Base-by-base conservation (phyloP, 1,139 yeast species). In the Schizosaccharomyces versatilis region DNA sequence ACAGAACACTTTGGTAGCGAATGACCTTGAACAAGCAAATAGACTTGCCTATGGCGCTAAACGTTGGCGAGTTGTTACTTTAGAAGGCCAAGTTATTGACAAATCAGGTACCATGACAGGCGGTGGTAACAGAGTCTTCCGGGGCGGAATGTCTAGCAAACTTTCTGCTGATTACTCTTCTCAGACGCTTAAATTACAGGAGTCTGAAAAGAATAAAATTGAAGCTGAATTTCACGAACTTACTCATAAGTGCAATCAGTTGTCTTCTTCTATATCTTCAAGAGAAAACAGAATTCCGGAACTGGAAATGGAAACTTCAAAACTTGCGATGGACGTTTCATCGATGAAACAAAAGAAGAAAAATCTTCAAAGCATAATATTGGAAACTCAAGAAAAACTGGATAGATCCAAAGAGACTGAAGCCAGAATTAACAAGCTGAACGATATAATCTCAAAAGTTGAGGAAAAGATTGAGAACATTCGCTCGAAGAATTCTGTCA, bases 51-150 rank as follows among this genome's bases (percentile, higher is more conserved):
- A 82, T 69, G 95, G 96, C 1, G 70, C 73, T 2, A 77, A 73
- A 59, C 71, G 95, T 59, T 84, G 79, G 74, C 76, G 94, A 63
- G 97, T 88, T 10, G 98, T 93, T 0, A 85, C 98, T 0, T 68
- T 86, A 14, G 95, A 84, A 67, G 99, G 99, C 38, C 83, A 85
- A 62, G 72, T 90, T 40, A 90, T 93, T 57, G 97, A 88, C 64
- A 79, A 82, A n/a, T 83, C 95, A 1, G 99, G 99, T 67, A 84
- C 97, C 1, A 81, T 93, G 82, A 80, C 94, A 54, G 99, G 99
- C 63, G 99, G 99, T 68, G 97, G 97, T 55, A 77, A 75, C 53
- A 71, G 74, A 52, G 78, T 76, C 14, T 73, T 77, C 14, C 71
- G 71, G 54, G 93, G 93, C 7, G 79, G 77, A 0, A 80, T 82